A percentile compares a stretch with the other conserved stretches of the same genome.
Conservation (phyloP, 345 rosid genomes). For the Hypericum androsaemum region DNA sequence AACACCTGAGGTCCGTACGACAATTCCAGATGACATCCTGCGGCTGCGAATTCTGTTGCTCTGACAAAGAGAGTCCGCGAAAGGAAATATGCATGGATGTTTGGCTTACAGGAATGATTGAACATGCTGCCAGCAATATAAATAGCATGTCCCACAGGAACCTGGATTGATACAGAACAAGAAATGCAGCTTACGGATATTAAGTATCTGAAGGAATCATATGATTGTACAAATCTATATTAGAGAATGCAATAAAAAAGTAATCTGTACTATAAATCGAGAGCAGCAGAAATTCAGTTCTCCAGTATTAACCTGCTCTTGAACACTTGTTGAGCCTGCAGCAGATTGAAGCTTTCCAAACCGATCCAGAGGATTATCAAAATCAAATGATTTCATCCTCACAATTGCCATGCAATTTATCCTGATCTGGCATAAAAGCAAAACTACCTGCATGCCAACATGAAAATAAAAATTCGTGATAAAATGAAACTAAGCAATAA, state of each 20-base stretch:
- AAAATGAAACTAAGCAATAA: background rate
- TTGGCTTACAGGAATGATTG: constrained; percentile 90
- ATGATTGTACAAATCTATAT: no score
- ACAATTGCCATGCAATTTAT: constrained; percentile 71
- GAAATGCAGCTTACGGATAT: no score
- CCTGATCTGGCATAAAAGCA: constrained; percentile 65
- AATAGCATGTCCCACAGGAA: constrained; percentile 75
- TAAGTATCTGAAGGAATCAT: no score
- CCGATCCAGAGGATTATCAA: constrained; percentile 23
- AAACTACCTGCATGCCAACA: constrained; percentile 41
- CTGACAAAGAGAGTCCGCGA: constrained; percentile 58
- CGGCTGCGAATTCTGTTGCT: constrained; percentile 47
- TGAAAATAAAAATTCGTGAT: constrained; percentile 9
- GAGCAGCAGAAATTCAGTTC: background rate
- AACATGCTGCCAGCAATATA: constrained; percentile 60
- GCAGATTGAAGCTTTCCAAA: constrained; percentile 20
- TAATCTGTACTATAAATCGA: background rate
- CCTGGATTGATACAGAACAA: constrained; percentile 27
- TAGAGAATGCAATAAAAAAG: no score
- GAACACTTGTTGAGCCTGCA: constrained; percentile 31
- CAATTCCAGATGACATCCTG: constrained; percentile 62
- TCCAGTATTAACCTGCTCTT: constrained; percentile 59
- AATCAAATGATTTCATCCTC: constrained; percentile 48
- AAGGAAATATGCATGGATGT: constrained; percentile 73
- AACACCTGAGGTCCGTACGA: constrained; percentile 85